phyloP scores from a whole-genome alignment of 805 yeast genomes.

The Pichia cephalocereana region DNA sequence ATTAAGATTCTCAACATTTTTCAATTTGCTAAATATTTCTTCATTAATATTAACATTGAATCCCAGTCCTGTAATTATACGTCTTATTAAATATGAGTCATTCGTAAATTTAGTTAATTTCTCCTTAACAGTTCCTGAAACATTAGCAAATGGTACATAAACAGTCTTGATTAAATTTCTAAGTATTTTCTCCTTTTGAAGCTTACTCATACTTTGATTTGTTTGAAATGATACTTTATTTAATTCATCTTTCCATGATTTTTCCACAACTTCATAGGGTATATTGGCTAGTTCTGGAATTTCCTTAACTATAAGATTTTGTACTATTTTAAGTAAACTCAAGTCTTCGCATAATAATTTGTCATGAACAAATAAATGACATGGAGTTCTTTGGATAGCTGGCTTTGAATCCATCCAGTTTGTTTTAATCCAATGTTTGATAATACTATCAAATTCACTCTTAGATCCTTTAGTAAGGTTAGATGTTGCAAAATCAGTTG shows the following conservation, averaged over 20 bases:
- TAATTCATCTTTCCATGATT: constrained; percentile 15
- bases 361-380: constrained; percentile 23
- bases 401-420: constrained; percentile 14
- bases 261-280: background rate
- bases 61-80: constrained; percentile 3
- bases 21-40: constrained; percentile 7
- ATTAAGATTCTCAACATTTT: constrained; percentile 12
- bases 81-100: constrained; percentile 7
- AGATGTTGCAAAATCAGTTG: constrained; percentile 2
- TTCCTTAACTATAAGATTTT: constrained; percentile 3
- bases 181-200: constrained; percentile 6
- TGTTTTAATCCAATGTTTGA: constrained; percentile 20
- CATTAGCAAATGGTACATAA: constrained; percentile 13
- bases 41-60: constrained; percentile 4
- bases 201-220: background rate
- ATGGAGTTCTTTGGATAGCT: constrained; percentile 10
- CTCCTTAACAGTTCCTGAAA: background rate
- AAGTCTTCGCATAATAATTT: constrained; percentile 14
- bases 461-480: constrained; percentile 4
- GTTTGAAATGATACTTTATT: constrained; percentile 2
- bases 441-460: constrained; percentile 15
- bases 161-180: constrained; percentile 15
- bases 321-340: constrained; percentile 13
- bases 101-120: constrained; percentile 6
- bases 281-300: constrained; percentile 1